phyloP scores from a whole-genome alignment of 306 rosid genomes.

The Alnus glutinosa region DNA sequence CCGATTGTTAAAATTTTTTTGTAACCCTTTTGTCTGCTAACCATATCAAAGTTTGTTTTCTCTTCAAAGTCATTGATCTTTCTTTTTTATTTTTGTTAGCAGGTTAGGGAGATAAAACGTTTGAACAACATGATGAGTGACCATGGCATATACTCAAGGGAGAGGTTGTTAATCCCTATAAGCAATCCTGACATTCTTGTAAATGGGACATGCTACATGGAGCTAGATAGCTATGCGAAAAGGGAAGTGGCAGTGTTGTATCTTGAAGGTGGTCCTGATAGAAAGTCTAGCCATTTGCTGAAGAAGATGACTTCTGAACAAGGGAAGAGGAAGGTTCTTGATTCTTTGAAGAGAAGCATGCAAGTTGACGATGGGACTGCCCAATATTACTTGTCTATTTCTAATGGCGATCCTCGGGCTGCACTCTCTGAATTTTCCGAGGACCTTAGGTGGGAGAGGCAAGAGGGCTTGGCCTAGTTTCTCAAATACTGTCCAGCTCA shows the following conservation, averaged over 20 bases:
- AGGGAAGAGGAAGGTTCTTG: slow-evolving; percentile 67
- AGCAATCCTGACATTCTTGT: too few relatives aligned
- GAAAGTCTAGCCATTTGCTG: too few relatives aligned
- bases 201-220: too few relatives aligned
- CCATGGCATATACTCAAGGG: too few relatives aligned
- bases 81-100: too few relatives aligned
- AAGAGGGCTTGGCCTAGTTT: slow-evolving; percentile 40
- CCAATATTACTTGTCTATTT: slow-evolving; percentile 74
- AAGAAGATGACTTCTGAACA: slow-evolving; percentile 47
- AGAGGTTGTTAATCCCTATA: too few relatives aligned
- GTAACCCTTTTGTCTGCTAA: too few relatives aligned
- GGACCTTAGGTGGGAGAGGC: slow-evolving; percentile 83
- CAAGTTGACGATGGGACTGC: slow-evolving; percentile 88
- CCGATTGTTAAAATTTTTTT: not conserved
- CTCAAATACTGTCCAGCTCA: not conserved
- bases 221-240: too few relatives aligned
- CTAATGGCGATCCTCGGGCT: slow-evolving; percentile 87
- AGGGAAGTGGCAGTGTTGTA: too few relatives aligned
- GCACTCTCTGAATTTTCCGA: slow-evolving; percentile 76
- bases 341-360: slow-evolving; percentile 84
- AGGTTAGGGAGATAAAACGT: too few relatives aligned
- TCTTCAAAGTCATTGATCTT: not conserved
- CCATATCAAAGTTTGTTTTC: not conserved
- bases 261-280: too few relatives aligned
- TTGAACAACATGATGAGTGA: too few relatives aligned